phyloP scores from a whole-genome alignment of 1,284 basidiomycete genomes.

The Peniophora sp. region DNA sequence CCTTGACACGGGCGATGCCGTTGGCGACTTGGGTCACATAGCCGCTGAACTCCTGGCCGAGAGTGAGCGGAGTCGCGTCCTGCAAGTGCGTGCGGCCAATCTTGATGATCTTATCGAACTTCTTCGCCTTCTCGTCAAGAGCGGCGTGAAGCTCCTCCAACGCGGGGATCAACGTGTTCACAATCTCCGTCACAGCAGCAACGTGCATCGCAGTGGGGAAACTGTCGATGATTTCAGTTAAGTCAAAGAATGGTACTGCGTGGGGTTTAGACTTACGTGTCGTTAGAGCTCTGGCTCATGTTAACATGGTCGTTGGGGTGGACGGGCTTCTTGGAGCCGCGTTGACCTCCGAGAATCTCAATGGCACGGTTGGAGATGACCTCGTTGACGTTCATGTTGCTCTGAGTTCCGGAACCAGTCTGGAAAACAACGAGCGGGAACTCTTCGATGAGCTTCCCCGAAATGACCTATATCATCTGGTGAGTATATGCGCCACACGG shows the following conservation, averaged over 20 bases:
- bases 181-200: slow-evolving; percentile 89
- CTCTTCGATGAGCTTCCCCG: slow-evolving; percentile 89
- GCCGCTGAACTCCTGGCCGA: slow-evolving; percentile 98
- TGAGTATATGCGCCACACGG: slow-evolving; percentile 3
- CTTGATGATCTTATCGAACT: slow-evolving; percentile 91
- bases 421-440: slow-evolving; percentile 99
- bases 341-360: slow-evolving; percentile 90
- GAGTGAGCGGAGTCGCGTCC: slow-evolving; percentile 96
- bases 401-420: slow-evolving; percentile 98
- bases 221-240: slow-evolving; percentile 28
- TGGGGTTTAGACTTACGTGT: slow-evolving; percentile 59
- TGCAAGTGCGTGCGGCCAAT: slow-evolving; percentile 98
- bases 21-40: slow-evolving; percentile 95
- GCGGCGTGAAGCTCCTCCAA: slow-evolving; percentile 80
- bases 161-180: slow-evolving; percentile 77
- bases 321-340: slow-evolving; percentile 95
- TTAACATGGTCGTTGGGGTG: slow-evolving; percentile 99
- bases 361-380: slow-evolving; percentile 99
- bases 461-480: slow-evolving; percentile 66
- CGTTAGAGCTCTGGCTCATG: slow-evolving; percentile 98
- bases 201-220: slow-evolving; percentile 99
- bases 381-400: slow-evolving; percentile 99
- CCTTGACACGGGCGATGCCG: slow-evolving; percentile 83
- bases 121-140: slow-evolving; percentile 74
- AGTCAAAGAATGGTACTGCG: neutral